Conservation (phyloP, 148 eudicot genomes). For the Cornus suecica region DNA sequence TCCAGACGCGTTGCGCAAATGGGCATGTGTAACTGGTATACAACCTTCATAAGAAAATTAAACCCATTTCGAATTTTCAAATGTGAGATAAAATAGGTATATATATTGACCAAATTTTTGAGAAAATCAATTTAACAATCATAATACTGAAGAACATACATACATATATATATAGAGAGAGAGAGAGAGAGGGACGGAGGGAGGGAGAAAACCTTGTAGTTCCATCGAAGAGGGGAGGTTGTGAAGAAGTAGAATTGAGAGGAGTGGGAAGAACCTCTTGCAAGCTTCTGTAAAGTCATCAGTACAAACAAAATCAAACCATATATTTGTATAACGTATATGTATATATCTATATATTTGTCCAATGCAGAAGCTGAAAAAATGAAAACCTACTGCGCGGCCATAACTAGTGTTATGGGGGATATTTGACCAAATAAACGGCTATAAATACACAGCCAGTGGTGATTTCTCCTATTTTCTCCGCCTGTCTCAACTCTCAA, state of each 20-base stretch:
- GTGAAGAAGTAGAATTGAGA: slow-evolving; percentile 55
- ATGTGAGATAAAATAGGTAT: not conserved
- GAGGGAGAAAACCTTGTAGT: slow-evolving; percentile 44
- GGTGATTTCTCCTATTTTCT: too few relatives aligned
- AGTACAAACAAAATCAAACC: not conserved
- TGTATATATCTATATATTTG: too few relatives aligned
- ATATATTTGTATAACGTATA: not conserved
- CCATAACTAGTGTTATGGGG: not conserved
- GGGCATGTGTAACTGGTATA: slow-evolving; percentile 58
- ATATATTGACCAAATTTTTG: not conserved
- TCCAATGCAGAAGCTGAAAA: not conserved
- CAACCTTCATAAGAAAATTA: slow-evolving; percentile 35
- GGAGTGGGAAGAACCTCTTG: slow-evolving; percentile 41
- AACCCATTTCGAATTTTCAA: not conserved
- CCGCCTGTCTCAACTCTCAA: too few relatives aligned
- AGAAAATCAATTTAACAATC: not conserved
- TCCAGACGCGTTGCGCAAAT: slow-evolving; percentile 73
- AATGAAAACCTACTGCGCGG: not conserved
- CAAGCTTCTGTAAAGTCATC: slow-evolving; percentile 14
- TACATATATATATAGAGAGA: too few relatives aligned
- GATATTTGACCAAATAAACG: too few relatives aligned
- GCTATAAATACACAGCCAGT: too few relatives aligned
- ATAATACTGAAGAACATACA: not conserved
- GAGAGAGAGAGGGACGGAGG: too few relatives aligned
- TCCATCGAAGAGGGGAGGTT: slow-evolving; percentile 71